phyloP scores from a whole-genome alignment of 192 early-diverging fungal species.

The Coemansia sp. region DNA sequence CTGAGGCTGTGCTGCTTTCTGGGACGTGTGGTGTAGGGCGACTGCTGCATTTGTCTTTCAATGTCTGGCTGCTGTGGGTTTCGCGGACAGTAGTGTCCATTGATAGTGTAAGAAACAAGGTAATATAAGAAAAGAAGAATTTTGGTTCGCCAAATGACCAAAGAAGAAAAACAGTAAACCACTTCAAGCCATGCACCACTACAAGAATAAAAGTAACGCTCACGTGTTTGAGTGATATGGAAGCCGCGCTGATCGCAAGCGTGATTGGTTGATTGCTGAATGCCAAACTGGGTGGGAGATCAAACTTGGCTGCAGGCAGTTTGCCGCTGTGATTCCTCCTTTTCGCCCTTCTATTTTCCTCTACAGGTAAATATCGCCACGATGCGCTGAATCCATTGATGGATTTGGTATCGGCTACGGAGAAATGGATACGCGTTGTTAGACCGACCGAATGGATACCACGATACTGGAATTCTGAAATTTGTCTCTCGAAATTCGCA shows the following conservation, averaged over 20 bases:
- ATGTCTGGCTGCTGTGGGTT: background rate
- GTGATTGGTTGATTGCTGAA: conserved; percentile 56
- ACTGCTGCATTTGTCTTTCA: background rate
- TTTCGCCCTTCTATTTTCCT: background rate
- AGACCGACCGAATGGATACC: background rate
- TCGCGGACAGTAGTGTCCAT: background rate
- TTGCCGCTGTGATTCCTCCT: conserved; percentile 22
- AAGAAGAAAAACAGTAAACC: background rate
- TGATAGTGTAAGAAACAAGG: background rate
- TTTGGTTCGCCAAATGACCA: background rate
- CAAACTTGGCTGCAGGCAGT: conserved; percentile 31
- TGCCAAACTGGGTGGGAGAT: conserved; percentile 22
- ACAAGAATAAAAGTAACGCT: background rate
- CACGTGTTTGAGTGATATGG: background rate
- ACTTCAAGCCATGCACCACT: background rate
- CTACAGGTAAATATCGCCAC: conserved; percentile 2
- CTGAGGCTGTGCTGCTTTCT: background rate
- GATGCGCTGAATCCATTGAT: conserved; percentile 4
- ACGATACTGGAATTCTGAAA: background rate
- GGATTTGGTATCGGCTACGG: background rate
- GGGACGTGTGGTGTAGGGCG: background rate
- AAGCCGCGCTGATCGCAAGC: background rate
- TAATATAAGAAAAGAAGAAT: background rate
- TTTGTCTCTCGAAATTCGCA: background rate
- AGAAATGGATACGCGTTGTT: too few relatives aligned